phyloP scores from a whole-genome alignment of 495 filamentous ascomycete species.

The Aspergillus sparsus region DNA sequence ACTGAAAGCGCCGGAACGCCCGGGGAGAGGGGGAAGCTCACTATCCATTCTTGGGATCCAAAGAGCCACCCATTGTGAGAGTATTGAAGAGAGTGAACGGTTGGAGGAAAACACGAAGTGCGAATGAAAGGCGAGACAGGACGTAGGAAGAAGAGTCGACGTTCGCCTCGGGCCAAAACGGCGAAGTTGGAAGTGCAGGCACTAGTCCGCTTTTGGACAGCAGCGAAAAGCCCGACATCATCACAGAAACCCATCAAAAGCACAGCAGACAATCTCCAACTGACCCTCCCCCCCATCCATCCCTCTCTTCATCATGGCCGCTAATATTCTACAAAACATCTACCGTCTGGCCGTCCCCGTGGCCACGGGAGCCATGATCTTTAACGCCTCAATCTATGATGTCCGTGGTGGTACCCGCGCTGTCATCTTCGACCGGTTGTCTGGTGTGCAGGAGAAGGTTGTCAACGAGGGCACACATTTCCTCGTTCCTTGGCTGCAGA shows the following conservation, averaged over 20 bases:
- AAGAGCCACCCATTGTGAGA: slow-evolving; percentile 66
- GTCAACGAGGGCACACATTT: slow-evolving; percentile 98
- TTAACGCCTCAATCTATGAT: slow-evolving; percentile 87
- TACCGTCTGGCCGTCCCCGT: slow-evolving; percentile 73
- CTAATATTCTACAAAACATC: slow-evolving; percentile 58
- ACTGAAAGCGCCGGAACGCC: background rate
- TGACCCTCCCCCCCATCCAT: slow-evolving; percentile 16
- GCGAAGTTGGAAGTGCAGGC: slow-evolving; percentile 37
- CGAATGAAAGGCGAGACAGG: slow-evolving; percentile 28
- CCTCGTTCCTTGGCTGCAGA: slow-evolving; percentile 92
- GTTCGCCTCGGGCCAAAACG: slow-evolving; percentile 31
- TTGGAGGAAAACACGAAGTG: slow-evolving; percentile 24
- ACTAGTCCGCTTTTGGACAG: slow-evolving; percentile 49
- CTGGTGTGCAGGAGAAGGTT: slow-evolving; percentile 89
- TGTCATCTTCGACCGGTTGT: slow-evolving; percentile 95
- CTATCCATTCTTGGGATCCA: slow-evolving; percentile 68
- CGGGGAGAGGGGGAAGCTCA: slow-evolving; percentile 51
- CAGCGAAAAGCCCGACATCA: slow-evolving; percentile 45
- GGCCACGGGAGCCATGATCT: slow-evolving; percentile 59
- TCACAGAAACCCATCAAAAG: slow-evolving; percentile 23
- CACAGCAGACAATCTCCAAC: slow-evolving; percentile 13
- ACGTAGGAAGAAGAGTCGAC: slow-evolving; percentile 32
- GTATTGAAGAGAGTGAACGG: slow-evolving; percentile 26
- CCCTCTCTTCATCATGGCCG: slow-evolving; percentile 54
- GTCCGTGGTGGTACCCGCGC: slow-evolving; percentile 91